Evolutionary conservation across 1,284 basidiomycete species (phyloP).

Genomic region (Austropuccinia psidii): DNA sequence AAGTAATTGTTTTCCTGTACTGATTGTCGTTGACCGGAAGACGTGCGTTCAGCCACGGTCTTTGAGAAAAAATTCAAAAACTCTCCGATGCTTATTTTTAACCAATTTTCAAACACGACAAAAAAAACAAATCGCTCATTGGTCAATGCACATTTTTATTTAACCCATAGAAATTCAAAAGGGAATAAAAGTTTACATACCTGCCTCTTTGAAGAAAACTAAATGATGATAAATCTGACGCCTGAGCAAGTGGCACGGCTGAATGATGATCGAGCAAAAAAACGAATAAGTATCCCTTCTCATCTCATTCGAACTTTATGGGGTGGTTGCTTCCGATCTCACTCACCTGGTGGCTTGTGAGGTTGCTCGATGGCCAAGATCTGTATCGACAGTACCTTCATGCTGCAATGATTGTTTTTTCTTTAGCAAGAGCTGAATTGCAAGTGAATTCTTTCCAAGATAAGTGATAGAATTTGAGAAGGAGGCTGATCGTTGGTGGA

Average conservation of each 20-base stretch:
- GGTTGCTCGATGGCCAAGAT: slow-evolving; percentile 45
- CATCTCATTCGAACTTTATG: background rate
- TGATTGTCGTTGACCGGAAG: slow-evolving; percentile 69
- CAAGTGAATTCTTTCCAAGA: too few relatives aligned
- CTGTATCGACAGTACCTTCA: slow-evolving; percentile 54
- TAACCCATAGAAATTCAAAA: background rate
- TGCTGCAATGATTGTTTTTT: slow-evolving; percentile 34
- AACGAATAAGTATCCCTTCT: too few relatives aligned
- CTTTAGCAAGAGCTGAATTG: too few relatives aligned
- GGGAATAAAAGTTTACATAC: slow-evolving; percentile 50
- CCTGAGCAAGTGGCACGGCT: slow-evolving; percentile 60
- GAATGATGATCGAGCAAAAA: too few relatives aligned
- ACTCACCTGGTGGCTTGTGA: slow-evolving; percentile 45
- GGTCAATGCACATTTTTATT: background rate
- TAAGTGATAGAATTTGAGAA: too few relatives aligned
- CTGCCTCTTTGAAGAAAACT: slow-evolving; percentile 77
- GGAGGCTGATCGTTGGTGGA: too few relatives aligned
- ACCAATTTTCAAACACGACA: background rate
- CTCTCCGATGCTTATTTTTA: slow-evolving; percentile 56
- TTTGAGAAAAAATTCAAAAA: slow-evolving; percentile 85
- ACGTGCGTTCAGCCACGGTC: slow-evolving; percentile 86
- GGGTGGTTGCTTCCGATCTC: background rate
- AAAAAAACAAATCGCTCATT: background rate
- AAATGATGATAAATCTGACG: slow-evolving; percentile 81
- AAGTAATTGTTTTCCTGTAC: slow-evolving; percentile 92